Evolutionary conservation across 176 grass and related monocot genomes (phyloP), one percentile per base, ranked within the genome.

Genomic region (Phyllostachys edulis): DNA sequence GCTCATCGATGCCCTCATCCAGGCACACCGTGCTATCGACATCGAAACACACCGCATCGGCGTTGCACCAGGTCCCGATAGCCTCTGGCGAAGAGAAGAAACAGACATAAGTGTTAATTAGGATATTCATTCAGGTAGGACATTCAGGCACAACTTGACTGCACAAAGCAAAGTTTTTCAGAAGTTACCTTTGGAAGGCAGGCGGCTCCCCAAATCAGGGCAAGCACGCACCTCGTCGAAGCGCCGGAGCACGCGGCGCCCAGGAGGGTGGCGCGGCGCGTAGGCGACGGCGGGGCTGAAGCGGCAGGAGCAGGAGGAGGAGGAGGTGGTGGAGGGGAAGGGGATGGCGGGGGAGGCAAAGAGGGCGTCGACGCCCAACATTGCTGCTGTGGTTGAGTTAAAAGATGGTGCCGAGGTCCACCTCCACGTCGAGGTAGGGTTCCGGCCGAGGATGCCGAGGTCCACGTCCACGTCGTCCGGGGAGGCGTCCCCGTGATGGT

Each of bases 1-100:
- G 95, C 82, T 95, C 95, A 69, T 98, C 91, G 1, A 95, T 98
- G 65, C 92, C 95, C 80, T 98, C 92, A 62, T 98, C 92, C 66
- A 95, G 39, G 82, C 93, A 92, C 47, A 95, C 89, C 4, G 91
- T 98, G 82, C 95, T 98, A 77, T 98, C 95, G 2, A 98, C 95
- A 87, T 98, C 87, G 18, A 94, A 98, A 76, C 95, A 98, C 12
- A 94, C 92, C 6, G 89, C 92, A 36, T 91, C 75, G 13, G 87
- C 92, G 64, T 38, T 85, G 21, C 41, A 24, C 95, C 83, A 87
- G 37, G 37, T 38, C 37, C 37, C 2, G 37, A 38, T 38, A 38
- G 37, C 37, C 37, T 38, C 37, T 38, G 3, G 37, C 37, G 2
- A 38, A 38, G 37, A 41, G 40, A 41, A 41, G 40, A 41, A 41